Evolutionary conservation across 2,329 filamentous ascomycete genomes (phyloP), one percentile per base, ranked within the genome.

Genomic region (Aspergillus hortae): DNA sequence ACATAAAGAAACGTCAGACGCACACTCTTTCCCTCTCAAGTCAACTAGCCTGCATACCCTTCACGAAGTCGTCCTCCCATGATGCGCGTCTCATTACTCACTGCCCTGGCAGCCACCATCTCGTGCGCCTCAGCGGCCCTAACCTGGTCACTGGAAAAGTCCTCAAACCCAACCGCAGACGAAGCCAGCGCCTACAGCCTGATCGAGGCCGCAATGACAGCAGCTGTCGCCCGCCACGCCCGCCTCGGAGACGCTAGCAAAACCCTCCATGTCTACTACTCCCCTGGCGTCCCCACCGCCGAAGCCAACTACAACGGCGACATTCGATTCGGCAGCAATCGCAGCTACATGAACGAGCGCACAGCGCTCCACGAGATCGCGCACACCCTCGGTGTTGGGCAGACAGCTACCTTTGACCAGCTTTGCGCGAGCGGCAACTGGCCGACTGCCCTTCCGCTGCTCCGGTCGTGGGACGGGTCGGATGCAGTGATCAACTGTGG

Each of bases 351-450:
- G 35, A 53, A 33, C 12, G 51, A 53, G 35, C 51, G 51, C 2
- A 49, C 51, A 27, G 51, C 51, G 4, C 46, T 53, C 32, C 51
- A 53, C 6, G 51, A 53, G 25, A 49, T 53, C 2, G 49, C 51
- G 35, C 51, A 53, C n/a, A 53, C 51, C 10, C 46, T 53, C 10
- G 51, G 51, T 1, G 42, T 53, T n/a, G 51, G 51, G 7, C 51
- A 53, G 51, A 53, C 51, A 1, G 15, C 10, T 9, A 41, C 46
- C 2, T 53, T 53, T 27, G 46, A 49, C 11, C 11, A 33, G 32
- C 35, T 32, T 5, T 53, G 51, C 17, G 51, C 51, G 25, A 21
- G 23, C 6, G 35, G 35, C 5, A 30, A 53, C 25, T 53, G 51
- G 51, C 41, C 46, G 10, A 41, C 32, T 6, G 51, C 51, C 4